Base-by-base conservation (phyloP, 257 asterid species). In the Solanum neorickii region DNA sequence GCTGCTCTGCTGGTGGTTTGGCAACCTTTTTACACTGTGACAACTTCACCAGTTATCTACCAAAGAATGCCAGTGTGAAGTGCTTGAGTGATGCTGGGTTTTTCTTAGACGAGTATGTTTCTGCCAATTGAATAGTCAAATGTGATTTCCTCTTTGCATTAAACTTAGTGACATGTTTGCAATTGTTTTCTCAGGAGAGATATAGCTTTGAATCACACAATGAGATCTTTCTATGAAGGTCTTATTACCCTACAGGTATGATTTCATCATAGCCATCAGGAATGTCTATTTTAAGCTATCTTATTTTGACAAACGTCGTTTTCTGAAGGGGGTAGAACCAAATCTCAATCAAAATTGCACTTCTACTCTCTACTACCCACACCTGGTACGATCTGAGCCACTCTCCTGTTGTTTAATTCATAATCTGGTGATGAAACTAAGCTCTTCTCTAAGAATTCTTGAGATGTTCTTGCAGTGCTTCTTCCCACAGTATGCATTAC, bases 1-100 rank as follows among this genome's bases (percentile, higher is more conserved):
- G 99, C 87, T 94, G 99, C 92, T 97, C 99, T 49, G 99, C 99
- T 77, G 99, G 99, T 39, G 98, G 99, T 16, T 85, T 97, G 90
- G 94, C 98, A 8, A 88, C 99, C 49, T 95, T 97, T 89, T 90
- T 93, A 83, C 99, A 95, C 68, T 97, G 99, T 82, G 98, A 97
- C 89, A 86, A 92, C 49, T 95, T 97, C 89, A 88, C 94, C 77
- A 89, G 87, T 60, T 93, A 93, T 88, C 91, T 97, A 90, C 98
- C 98, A 25, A 86, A 75, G 88, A 94, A 91, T 84, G 90, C 99
- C 2, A 94, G 93, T 44, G 99, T 97, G n/a, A 97, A 97, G 91
- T 97, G 99, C 88, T 87, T 94, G 91, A 97, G 99, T 70, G 99
- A 97, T 88, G 99, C 98, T 39, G 99, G 99, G 13, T 94, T 93